phyloP scores from a whole-genome alignment of 2,329 filamentous ascomycete species.

The Xylaria sp. region DNA sequence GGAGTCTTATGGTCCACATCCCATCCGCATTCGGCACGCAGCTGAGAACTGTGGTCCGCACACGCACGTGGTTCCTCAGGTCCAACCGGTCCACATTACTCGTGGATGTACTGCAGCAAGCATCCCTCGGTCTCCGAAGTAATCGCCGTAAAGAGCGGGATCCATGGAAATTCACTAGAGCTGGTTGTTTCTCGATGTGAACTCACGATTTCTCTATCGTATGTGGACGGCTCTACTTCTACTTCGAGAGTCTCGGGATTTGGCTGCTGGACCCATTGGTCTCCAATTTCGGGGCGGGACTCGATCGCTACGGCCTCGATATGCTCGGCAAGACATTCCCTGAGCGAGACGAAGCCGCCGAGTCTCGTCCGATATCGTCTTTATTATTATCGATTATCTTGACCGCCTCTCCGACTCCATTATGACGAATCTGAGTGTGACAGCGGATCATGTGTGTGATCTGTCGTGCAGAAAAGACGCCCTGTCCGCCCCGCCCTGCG shows the following conservation, averaged over 20 bases:
- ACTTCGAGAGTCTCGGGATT: slow-evolving; percentile 34
- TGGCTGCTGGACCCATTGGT: slow-evolving; percentile 54
- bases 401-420: slow-evolving; percentile 36
- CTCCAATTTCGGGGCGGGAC: slow-evolving; percentile 51
- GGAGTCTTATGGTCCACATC: slow-evolving; percentile 48
- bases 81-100: slow-evolving; percentile 53
- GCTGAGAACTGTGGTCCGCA: slow-evolving; percentile 49
- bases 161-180: slow-evolving; percentile 56
- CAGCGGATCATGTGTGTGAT: slow-evolving; percentile 40
- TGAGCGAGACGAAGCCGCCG: slow-evolving; percentile 52
- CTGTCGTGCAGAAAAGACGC: slow-evolving; percentile 34
- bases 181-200: slow-evolving; percentile 53
- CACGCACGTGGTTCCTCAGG: slow-evolving; percentile 50
- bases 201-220: slow-evolving; percentile 53
- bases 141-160: slow-evolving; percentile 52
- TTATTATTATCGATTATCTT: slow-evolving; percentile 17
- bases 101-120: slow-evolving; percentile 52
- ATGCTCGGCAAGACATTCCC: slow-evolving; percentile 54
- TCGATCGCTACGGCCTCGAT: slow-evolving; percentile 53
- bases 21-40: slow-evolving; percentile 46
- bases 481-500: slow-evolving; percentile 29
- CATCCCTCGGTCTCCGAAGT: slow-evolving; percentile 52
- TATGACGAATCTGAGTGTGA: slow-evolving; percentile 34
- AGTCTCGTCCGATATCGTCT: slow-evolving; percentile 45
- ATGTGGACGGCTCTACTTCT: slow-evolving; percentile 51